Percentiles rank a stretch among this genome's conserved stretches.
phyloP scores from a whole-genome alignment of 2,329 filamentous ascomycete species.

The Talaromyces rugulosus region DNA sequence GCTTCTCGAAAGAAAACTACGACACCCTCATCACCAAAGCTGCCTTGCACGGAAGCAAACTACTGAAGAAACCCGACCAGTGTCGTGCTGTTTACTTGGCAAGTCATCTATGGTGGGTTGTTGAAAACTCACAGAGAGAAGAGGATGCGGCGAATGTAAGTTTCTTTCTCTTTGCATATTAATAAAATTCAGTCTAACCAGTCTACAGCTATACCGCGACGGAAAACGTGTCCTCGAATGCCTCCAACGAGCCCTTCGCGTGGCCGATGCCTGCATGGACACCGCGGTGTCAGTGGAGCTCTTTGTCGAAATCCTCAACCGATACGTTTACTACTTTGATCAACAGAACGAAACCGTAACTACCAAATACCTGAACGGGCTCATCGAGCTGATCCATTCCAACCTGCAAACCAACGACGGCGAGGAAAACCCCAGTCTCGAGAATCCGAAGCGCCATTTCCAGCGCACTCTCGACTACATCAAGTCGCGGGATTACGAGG shows the following conservation, averaged over 20 bases:
- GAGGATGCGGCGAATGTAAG: slow-evolving; percentile 75
- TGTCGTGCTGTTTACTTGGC: slow-evolving; percentile 94
- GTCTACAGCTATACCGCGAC: slow-evolving; percentile 78
- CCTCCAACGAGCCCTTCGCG: slow-evolving; percentile 86
- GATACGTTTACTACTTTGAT: slow-evolving; percentile 99
- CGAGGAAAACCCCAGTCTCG: slow-evolving; percentile 64
- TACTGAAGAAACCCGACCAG: slow-evolving; percentile 96
- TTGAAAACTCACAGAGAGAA: slow-evolving; percentile 74
- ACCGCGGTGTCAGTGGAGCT: slow-evolving; percentile 94
- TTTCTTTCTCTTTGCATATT: slow-evolving; percentile 15
- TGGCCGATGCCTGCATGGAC: slow-evolving; percentile 99
- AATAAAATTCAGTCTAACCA: neutral
- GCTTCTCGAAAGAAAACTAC: slow-evolving; percentile 96
- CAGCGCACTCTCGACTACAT: slow-evolving; percentile 94
- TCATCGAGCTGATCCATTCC: slow-evolving; percentile 97
- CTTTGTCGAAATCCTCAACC: slow-evolving; percentile 96
- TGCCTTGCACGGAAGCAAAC: slow-evolving; percentile 90
- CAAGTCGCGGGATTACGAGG: slow-evolving; percentile 84
- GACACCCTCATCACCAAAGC: slow-evolving; percentile 98
- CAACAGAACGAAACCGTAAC: slow-evolving; percentile 98
- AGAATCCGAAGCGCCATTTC: slow-evolving; percentile 90
- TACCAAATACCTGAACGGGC: slow-evolving; percentile 93
- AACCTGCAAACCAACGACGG: slow-evolving; percentile 80
- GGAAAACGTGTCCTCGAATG: slow-evolving; percentile 96
- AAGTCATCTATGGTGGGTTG: slow-evolving; percentile 97